Evolutionary conservation across 169 alveolate genomes (phyloP).

Genomic region (Toxoplasma gondii): DNA sequence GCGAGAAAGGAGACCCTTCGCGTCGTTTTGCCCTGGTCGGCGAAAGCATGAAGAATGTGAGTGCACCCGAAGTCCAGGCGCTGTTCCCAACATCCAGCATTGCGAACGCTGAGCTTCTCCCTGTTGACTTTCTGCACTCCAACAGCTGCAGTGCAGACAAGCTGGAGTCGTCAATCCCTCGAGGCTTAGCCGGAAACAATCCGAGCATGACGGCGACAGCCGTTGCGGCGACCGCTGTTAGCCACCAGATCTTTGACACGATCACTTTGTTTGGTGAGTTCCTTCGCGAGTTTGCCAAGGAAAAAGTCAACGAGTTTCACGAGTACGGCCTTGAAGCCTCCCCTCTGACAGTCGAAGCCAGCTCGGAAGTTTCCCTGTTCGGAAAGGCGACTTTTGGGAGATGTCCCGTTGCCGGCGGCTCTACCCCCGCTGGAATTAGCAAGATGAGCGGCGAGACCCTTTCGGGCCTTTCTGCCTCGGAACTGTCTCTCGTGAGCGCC

Average conservation of each 20-base stretch:
- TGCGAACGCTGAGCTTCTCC: neutral
- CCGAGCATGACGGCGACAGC: neutral
- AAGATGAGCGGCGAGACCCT: no score
- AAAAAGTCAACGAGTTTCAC: neutral
- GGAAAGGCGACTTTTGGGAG: no score
- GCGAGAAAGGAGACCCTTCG: neutral
- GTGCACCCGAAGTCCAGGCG: neutral
- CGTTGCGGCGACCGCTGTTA: conserved; percentile 24
- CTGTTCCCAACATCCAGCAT: neutral
- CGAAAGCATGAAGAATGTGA: neutral
- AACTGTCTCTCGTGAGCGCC: no score
- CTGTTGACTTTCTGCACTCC: neutral
- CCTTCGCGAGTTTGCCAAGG: conserved; percentile 24
- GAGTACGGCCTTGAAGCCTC: neutral
- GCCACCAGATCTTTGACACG: conserved; percentile 33
- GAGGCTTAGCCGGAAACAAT: neutral
- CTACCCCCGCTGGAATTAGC: no score
- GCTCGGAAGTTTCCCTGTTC: no score
- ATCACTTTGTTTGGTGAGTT: neutral
- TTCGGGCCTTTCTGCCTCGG: no score
- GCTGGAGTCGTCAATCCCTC: neutral
- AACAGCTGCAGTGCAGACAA: neutral
- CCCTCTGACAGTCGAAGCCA: neutral
- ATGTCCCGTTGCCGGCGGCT: no score
- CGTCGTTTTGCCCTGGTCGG: neutral